Evolutionary conservation across 192 early-diverging fungal species (phyloP).

Genomic region (Allomyces arbusculus): DNA sequence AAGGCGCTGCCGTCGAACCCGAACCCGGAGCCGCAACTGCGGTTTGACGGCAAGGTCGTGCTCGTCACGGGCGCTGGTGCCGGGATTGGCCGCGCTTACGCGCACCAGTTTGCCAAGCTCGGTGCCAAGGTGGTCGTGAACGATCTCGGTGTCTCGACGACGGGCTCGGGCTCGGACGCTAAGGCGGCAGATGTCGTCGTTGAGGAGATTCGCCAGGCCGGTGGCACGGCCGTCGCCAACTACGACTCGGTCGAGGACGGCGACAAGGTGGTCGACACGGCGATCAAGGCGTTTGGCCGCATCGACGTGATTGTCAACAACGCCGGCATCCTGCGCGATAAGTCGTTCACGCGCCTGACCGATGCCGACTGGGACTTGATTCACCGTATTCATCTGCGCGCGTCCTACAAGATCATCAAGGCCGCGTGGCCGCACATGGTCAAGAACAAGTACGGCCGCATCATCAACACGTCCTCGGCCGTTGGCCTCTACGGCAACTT

Average conservation of each 20-base stretch:
- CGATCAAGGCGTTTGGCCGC: slow-evolving; percentile 53
- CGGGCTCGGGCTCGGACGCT: slow-evolving; percentile 51
- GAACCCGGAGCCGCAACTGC: slow-evolving; percentile 23
- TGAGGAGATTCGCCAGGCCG: slow-evolving; percentile 51
- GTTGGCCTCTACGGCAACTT: slow-evolving; percentile 84
- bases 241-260: slow-evolving; percentile 93
- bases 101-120: slow-evolving; percentile 56
- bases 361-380: slow-evolving; percentile 90
- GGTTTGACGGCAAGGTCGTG: slow-evolving; percentile 60
- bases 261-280: slow-evolving; percentile 78
- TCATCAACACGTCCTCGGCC: slow-evolving; percentile 87
- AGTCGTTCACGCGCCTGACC: slow-evolving; percentile 74
- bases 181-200: slow-evolving; percentile 68
- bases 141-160: slow-evolving; percentile 58
- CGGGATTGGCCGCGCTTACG: slow-evolving; percentile 81
- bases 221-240: slow-evolving; percentile 76
- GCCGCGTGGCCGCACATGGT: slow-evolving; percentile 90
- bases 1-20: slow-evolving; percentile 42
- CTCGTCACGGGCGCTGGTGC: slow-evolving; percentile 80
- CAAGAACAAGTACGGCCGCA: slow-evolving; percentile 83
- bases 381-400: slow-evolving; percentile 70
- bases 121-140: slow-evolving; percentile 87
- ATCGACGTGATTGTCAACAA: slow-evolving; percentile 79
- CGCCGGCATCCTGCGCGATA: slow-evolving; percentile 91
- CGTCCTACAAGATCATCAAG: slow-evolving; percentile 81